Base-by-base conservation (phyloP, 257 asterid species). In the Solanum rostratum region DNA sequence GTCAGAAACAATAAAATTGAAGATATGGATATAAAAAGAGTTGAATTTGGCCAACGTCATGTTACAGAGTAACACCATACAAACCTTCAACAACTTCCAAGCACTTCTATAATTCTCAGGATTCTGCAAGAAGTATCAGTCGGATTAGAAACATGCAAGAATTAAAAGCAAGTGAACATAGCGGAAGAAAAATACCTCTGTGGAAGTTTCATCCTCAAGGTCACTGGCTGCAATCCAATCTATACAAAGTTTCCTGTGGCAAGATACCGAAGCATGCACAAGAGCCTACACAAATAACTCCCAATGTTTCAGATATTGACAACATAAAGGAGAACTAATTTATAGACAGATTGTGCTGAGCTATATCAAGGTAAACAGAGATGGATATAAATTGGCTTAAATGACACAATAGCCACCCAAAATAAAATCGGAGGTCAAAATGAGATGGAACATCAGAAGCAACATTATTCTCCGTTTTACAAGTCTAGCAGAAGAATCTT, bases 161-260 rank as follows among this genome's bases (percentile, higher is more conserved):
- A 46, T 43, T 49, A 80, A 22, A 88, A 81, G 55, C 79, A 86
- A 53, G 66, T 19, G 43, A 86, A 73, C 33, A 30, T 3, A 85
- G 79, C 45, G 60, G 52, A 71, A 82, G 52, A 71, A 87, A 86
- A 41, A 43, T 85, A 89, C 99, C 98, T 92, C 95, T 69, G 84
- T 83, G 20, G 93, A 88, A 80, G 97, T 91, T 50, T 93, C 91
- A 88, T 86, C 92, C 90, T 95, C 99, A 86, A 95, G 98, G 87
- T 94, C 97, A 88, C 97, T 88, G 83, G 99, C 97, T 43, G 98
- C 92, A 76, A 95, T 95, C 99, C 97, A 94, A 84, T 95, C 97
- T 79, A 94, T 83, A 85, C 93, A 93, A 71, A 94, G 91, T 87
- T 95, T 94, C 88, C 94, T 90, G 71, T 46, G 90, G 84, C 97